Percentiles rank a stretch among this genome's conserved stretches.
Evolutionary conservation across 257 asterid genomes (phyloP).

Genomic region (Scutellaria barbata): DNA sequence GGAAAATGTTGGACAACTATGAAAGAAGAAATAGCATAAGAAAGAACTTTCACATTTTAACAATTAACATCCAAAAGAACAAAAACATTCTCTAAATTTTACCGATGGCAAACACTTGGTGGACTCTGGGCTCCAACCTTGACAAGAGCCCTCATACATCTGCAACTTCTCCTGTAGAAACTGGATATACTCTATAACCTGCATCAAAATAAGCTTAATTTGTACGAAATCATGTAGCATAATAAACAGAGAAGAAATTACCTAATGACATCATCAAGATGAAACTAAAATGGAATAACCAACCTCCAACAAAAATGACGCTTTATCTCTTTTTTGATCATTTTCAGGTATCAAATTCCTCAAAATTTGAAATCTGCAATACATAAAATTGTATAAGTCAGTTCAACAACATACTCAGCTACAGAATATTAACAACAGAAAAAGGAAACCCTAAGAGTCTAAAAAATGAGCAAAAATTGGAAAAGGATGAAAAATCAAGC

Average conservation of each 20-base stretch:
- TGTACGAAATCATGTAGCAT: background rate
- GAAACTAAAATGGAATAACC: conserved; percentile 33
- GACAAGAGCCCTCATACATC: conserved; percentile 46
- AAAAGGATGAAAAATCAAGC: conserved; percentile 9
- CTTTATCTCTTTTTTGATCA: conserved; percentile 82
- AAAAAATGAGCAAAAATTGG: conserved; percentile 20
- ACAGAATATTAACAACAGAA: background rate
- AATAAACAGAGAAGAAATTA: background rate
- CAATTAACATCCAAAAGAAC: conserved; percentile 13
- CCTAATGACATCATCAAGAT: conserved; percentile 7
- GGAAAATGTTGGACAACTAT: background rate
- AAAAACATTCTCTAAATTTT: conserved; percentile 33
- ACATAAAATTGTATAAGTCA: conserved; percentile 27
- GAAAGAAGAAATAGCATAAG: background rate
- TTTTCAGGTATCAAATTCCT: conserved; percentile 77
- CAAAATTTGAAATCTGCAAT: conserved; percentile 72
- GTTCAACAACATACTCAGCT: background rate
- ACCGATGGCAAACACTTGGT: conserved; percentile 74
- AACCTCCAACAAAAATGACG: conserved; percentile 89
- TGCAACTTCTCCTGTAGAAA: conserved; percentile 73
- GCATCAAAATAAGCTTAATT: conserved; percentile 39
- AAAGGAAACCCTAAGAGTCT: background rate
- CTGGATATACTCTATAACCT: conserved; percentile 91
- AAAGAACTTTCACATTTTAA: conserved; percentile 21
- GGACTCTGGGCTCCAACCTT: conserved; percentile 79